Base-by-base conservation (phyloP, 1,284 basidiomycete genomes). In the Malassezia sp. region DNA sequence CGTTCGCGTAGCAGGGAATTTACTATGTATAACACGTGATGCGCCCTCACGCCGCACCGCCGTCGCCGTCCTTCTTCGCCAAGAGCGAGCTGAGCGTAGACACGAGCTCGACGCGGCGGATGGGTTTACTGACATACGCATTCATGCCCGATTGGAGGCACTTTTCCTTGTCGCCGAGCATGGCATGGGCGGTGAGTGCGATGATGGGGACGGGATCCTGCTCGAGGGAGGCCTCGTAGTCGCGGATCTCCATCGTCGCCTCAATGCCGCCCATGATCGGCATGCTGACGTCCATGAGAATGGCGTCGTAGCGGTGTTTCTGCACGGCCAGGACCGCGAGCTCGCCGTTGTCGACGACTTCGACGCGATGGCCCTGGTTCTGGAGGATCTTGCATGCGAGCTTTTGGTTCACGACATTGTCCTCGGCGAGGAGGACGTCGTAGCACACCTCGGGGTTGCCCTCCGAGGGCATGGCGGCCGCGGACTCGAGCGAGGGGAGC, bases 331-430 rank as follows among this genome's bases (percentile, higher is more conserved):
- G 84, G 12, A 91, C 80, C 0, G 88, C 88, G 49, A 89, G 75
- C 61, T 84, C 83, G 8, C 93, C 93, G 64, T 97, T 97, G 76
- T 96, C 90, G 14, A 91, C 93, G 49, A 97, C 89, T 74, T 95
- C 88, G 26, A 95, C 88, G 32, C 81, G 80, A 71, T 97, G 93
- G 0, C 91, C 91, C 43, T 90, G 90, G 68, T 89, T 91, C 73
- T 96, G 89, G 27, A 99, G 75, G 57, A 97, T 87, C 77, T 95
- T 95, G 59, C 93, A 84, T 0, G 93, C 93, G 5, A 97, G 73
- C 70, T 89, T 87, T 75, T 97, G 91, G 74, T 97, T 97, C 53
- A 97, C 91, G 57, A 91, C 75, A 65, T 97, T 97, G 72, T 97
- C 93, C 71, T 99, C 91, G 0, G 91, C 91, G 6, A 97, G 78